phyloP scores from a whole-genome alignment of 2,329 filamentous ascomycete species.

The Neocatenulostroma microsporum region DNA sequence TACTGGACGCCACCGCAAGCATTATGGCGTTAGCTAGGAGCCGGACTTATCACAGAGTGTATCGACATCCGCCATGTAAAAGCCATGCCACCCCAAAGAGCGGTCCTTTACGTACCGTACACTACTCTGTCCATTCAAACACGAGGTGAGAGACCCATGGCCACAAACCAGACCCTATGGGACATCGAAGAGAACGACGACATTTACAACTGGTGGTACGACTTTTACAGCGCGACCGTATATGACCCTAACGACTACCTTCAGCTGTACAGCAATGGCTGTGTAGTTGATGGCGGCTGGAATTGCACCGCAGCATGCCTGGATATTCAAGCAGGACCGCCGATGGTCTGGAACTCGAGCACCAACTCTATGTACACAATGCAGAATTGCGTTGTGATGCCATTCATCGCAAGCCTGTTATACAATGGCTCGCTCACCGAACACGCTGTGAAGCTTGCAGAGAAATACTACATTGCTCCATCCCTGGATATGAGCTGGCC shows the following conservation, averaged over 20 bases:
- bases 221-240: constrained; percentile 4
- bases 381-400: constrained; percentile 9
- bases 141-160: no score
- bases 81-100: no score
- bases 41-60: no score
- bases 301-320: constrained; percentile 10
- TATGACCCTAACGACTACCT: constrained; percentile 3
- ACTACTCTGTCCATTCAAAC: no score
- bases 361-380: constrained; percentile 5
- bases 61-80: no score
- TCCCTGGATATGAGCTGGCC: constrained; percentile 6
- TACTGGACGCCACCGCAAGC: no score
- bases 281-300: not conserved
- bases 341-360: constrained; percentile 3
- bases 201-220: constrained; percentile 5
- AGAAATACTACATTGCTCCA: constrained; percentile 5
- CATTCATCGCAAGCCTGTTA: constrained; percentile 5
- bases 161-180: no score
- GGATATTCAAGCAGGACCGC: constrained; percentile 2
- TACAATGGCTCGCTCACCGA: constrained; percentile 1
- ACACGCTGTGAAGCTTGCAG: constrained; percentile 3
- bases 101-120: no score
- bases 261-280: constrained; percentile 4
- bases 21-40: no score
- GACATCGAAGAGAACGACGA: not conserved